These are phyloP conservation scores for Scytalidium lignicola DNA, from an alignment of 2,329 filamentous ascomycete genomes.

Conservation along the genomic window DNA sequence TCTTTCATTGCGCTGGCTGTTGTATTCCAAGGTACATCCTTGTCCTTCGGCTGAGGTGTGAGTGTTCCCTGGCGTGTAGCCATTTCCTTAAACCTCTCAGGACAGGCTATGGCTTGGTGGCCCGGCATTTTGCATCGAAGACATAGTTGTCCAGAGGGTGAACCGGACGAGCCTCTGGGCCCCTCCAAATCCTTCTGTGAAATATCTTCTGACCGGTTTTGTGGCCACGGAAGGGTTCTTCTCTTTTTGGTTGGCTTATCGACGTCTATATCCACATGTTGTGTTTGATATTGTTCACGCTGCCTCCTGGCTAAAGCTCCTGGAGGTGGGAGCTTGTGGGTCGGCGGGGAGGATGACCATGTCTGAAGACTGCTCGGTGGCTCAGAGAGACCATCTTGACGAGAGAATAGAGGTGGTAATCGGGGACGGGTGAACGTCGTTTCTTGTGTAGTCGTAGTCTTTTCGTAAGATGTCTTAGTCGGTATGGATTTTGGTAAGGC, in stretches of 20 bases:
- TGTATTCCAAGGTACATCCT: conserved; percentile 61
- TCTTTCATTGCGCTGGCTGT: conserved; percentile 71
- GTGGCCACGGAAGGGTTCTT: conserved; percentile 25
- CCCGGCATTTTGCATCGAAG: conserved; percentile 14
- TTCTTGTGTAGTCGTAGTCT: background rate
- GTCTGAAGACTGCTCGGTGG: conserved; percentile 25
- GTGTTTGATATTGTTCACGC: conserved; percentile 5
- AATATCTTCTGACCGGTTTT: conserved; percentile 27
- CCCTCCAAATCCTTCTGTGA: conserved; percentile 14
- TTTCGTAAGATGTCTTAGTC: background rate
- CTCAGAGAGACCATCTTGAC: background rate
- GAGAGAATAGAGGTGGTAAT: background rate
- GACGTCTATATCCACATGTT: background rate
- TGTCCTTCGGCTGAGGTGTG: conserved; percentile 31
- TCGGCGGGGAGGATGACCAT: conserved; percentile 41
- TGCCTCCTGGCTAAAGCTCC: conserved; percentile 11
- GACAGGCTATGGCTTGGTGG: conserved; percentile 14
- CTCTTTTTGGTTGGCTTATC: conserved; percentile 28
- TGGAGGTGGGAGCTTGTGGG: conserved; percentile 33
- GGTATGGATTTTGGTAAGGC: conserved; percentile 40
- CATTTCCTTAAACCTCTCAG: conserved; percentile 4
- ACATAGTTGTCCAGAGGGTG: conserved; percentile 12
- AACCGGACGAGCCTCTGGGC: conserved; percentile 4
- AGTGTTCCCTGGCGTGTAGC: conserved; percentile 31
- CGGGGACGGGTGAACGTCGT: background rate